Percentiles rank a stretch among this genome's conserved stretches.
These are phyloP conservation scores for Globisporangium splendens DNA, from an alignment of 352 stramenopile species.

Conservation along the genomic window DNA sequence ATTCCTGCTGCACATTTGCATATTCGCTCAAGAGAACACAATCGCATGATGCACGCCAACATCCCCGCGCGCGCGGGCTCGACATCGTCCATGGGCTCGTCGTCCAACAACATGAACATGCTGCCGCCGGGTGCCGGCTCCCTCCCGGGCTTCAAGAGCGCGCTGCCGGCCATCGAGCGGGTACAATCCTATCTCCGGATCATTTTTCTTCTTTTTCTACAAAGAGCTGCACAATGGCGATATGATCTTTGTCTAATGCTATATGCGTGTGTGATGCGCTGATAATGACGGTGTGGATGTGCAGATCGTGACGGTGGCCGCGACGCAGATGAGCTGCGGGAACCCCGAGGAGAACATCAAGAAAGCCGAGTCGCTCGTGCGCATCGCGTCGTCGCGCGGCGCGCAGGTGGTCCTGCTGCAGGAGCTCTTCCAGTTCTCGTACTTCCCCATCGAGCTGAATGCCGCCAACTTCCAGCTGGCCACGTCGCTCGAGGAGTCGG, in stretches of 20 bases:
- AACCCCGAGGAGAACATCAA: slow-evolving; percentile 89
- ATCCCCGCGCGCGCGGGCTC: slow-evolving; percentile 19
- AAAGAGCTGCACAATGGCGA: neutral
- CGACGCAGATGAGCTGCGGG: slow-evolving; percentile 85
- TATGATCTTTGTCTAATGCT: neutral
- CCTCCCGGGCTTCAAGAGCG: slow-evolving; percentile 39
- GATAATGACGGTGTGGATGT: neutral
- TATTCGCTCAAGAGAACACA: neutral
- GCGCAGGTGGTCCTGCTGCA: slow-evolving; percentile 90
- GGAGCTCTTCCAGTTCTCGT: slow-evolving; percentile 90
- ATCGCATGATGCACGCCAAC: slow-evolving; percentile 30
- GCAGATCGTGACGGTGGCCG: slow-evolving; percentile 81
- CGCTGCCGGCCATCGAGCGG: slow-evolving; percentile 46
- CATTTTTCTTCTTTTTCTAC: neutral
- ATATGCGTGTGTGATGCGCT: neutral
- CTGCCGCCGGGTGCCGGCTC: slow-evolving; percentile 11
- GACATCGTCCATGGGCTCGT: slow-evolving; percentile 25
- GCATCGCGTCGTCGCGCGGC: slow-evolving; percentile 82
- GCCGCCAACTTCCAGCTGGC: slow-evolving; percentile 86
- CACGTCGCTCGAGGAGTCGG: slow-evolving; percentile 78
- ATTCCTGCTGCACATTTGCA: neutral
- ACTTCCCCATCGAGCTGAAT: slow-evolving; percentile 91
- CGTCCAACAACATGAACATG: slow-evolving; percentile 18
- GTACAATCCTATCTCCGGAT: slow-evolving; percentile 29
- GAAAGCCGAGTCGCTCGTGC: slow-evolving; percentile 87